phyloP scores from a whole-genome alignment of 495 filamentous ascomycete species.

The Xylaria intraflava region DNA sequence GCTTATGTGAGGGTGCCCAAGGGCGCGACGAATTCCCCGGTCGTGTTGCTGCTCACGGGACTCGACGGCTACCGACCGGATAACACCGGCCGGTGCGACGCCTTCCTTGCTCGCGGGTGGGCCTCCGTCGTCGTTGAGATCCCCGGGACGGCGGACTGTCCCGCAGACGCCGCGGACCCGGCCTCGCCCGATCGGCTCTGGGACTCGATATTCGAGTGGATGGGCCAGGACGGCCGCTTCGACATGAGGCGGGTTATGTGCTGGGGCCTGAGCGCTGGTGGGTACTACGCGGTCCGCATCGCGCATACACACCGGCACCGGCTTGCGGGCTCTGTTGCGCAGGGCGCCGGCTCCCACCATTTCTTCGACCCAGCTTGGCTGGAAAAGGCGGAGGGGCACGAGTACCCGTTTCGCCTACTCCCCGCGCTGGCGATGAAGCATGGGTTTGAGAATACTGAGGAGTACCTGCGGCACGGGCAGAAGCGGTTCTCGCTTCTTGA shows the following conservation, averaged over 20 bases:
- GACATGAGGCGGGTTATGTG: slow-evolving; percentile 56
- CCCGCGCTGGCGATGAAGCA: slow-evolving; percentile 64
- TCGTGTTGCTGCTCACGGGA: slow-evolving; percentile 66
- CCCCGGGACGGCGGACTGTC: slow-evolving; percentile 73
- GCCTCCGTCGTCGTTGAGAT: slow-evolving; percentile 62
- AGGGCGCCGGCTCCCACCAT: slow-evolving; percentile 65
- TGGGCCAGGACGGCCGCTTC: slow-evolving; percentile 50
- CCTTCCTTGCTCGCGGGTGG: slow-evolving; percentile 57
- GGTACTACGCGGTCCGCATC: slow-evolving; percentile 69
- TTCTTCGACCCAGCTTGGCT: slow-evolving; percentile 64
- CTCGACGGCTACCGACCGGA: slow-evolving; percentile 76
- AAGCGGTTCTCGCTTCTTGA: slow-evolving; percentile 69
- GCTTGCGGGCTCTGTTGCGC: slow-evolving; percentile 57
- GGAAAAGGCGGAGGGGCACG: slow-evolving; percentile 58
- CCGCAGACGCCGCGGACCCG: slow-evolving; percentile 51
- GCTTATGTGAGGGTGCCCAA: slow-evolving; percentile 57
- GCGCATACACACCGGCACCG: slow-evolving; percentile 61
- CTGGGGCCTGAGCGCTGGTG: slow-evolving; percentile 70
- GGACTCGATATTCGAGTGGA: slow-evolving; percentile 61
- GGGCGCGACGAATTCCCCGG: slow-evolving; percentile 38
- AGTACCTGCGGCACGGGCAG: slow-evolving; percentile 54
- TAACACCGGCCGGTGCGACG: slow-evolving; percentile 63
- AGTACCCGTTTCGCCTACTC: slow-evolving; percentile 69
- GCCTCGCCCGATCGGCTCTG: slow-evolving; percentile 50
- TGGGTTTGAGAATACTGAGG: slow-evolving; percentile 55